Evolutionary conservation across 306 rosid species (phyloP).

Genomic region (Cicer bijugum): DNA sequence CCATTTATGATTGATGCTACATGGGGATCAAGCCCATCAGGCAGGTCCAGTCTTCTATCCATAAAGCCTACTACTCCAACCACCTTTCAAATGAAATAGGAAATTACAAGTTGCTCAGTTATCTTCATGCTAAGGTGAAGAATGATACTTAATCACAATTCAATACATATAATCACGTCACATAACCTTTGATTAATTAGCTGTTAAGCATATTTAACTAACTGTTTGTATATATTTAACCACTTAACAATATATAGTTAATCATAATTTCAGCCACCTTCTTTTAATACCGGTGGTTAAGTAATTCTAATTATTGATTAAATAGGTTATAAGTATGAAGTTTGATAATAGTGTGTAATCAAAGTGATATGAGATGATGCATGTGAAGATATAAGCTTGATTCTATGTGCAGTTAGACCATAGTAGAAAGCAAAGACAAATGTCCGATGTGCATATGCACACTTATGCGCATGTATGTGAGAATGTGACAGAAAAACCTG

Average conservation of each 20-base stretch:
- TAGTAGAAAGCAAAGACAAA: neutral
- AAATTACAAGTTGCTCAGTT: constrained; percentile 20
- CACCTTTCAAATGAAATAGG: constrained; percentile 54
- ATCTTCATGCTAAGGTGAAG: constrained; percentile 6
- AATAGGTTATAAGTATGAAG: neutral
- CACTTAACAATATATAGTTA: neutral
- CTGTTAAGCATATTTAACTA: constrained; percentile 21
- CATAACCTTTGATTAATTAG: constrained; percentile 10
- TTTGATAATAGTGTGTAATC: neutral
- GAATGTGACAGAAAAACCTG: constrained; percentile 58
- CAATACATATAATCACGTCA: neutral
- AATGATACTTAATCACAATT: neutral
- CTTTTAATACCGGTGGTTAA: neutral
- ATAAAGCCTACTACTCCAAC: constrained; percentile 86
- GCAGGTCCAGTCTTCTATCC: constrained; percentile 78
- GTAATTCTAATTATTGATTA: neutral
- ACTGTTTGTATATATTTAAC: neutral
- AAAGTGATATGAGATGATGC: constrained; percentile 4
- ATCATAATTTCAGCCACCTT: neutral
- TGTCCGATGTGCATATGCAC: neutral
- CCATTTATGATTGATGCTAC: constrained; percentile 62
- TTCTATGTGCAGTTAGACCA: neutral
- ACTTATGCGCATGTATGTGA: neutral
- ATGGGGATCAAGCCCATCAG: constrained; percentile 67
- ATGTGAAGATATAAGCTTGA: neutral